A percentile compares a stretch with the other conserved stretches of the same genome.
These are phyloP conservation scores for Huntiella moniliformis DNA, from an alignment of 2,329 filamentous ascomycete species.

Conservation along the genomic window DNA sequence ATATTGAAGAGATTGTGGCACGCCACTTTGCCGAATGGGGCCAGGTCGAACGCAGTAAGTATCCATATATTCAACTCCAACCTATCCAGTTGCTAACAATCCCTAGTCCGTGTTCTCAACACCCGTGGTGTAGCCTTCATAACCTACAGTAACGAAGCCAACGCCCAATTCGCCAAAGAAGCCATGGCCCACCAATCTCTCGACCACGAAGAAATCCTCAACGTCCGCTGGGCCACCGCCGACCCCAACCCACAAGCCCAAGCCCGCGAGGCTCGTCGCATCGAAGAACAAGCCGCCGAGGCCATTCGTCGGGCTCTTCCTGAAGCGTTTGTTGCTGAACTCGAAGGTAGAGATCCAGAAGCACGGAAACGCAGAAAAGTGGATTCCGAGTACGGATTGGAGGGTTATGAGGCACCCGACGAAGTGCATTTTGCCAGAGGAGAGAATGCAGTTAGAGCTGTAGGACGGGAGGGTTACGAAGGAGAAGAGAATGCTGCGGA, in stretches of 20 bases:
- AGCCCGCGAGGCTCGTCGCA: constrained; percentile 67
- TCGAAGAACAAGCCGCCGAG: constrained; percentile 93
- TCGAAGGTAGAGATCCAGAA: constrained; percentile 78
- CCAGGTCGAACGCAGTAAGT: constrained; percentile 55
- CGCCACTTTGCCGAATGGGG: constrained; percentile 97
- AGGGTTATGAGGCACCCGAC: constrained; percentile 87
- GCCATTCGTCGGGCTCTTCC: constrained; percentile 77
- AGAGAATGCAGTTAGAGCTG: constrained; percentile 43
- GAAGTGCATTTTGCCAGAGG: constrained; percentile 82
- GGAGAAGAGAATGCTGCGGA: constrained; percentile 36
- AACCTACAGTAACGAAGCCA: constrained; percentile 80
- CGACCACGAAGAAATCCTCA: constrained; percentile 81
- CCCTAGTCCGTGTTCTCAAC: constrained; percentile 56
- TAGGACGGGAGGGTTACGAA: constrained; percentile 39
- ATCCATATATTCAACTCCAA: background rate
- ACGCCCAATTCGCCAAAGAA: constrained; percentile 80
- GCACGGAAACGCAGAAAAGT: constrained; percentile 76
- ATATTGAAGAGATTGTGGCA: constrained; percentile 90
- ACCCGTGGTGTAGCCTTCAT: constrained; percentile 83
- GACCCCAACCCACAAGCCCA: constrained; percentile 93
- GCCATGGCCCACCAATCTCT: constrained; percentile 90
- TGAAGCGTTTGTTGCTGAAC: constrained; percentile 76
- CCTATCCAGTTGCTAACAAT: background rate
- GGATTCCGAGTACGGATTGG: constrained; percentile 71
- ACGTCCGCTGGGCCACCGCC: constrained; percentile 91